Evolutionary conservation across 2,329 filamentous ascomycete genomes (phyloP).

Genomic region (Penicillium italicum): DNA sequence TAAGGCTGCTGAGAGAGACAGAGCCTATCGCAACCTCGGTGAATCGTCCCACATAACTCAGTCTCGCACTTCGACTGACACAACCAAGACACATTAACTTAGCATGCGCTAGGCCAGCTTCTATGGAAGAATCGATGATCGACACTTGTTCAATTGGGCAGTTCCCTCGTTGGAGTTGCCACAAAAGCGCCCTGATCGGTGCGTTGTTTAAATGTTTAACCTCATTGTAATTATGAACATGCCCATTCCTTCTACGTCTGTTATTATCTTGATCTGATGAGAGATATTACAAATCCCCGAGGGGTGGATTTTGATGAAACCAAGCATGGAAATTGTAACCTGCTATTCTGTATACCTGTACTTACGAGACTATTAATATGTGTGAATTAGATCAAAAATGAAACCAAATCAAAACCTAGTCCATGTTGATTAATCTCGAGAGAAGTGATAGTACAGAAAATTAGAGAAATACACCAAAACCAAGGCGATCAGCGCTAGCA

Average conservation of each 20-base stretch:
- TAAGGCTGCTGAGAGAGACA: slow-evolving; percentile 32
- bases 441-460: background rate
- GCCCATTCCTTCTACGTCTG: background rate
- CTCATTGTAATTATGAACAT: slow-evolving; percentile 12
- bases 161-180: background rate
- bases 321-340: background rate
- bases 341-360: slow-evolving; percentile 3
- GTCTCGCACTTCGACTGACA: slow-evolving; percentile 3
- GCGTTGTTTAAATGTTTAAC: slow-evolving; percentile 1
- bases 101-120: background rate
- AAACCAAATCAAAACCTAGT: background rate
- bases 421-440: background rate
- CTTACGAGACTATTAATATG: slow-evolving; percentile 8
- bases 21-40: slow-evolving; percentile 36
- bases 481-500: background rate
- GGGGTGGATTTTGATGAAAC: background rate
- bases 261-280: background rate
- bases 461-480: background rate
- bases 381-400: slow-evolving; percentile 10
- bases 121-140: background rate
- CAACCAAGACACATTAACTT: slow-evolving; percentile 9
- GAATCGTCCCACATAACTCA: slow-evolving; percentile 20
- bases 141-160: background rate
- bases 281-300: background rate
- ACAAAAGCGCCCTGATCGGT: background rate